phyloP scores from a whole-genome alignment of 73 alveolate genomes.

The Tetrahymena thermophila region DNA sequence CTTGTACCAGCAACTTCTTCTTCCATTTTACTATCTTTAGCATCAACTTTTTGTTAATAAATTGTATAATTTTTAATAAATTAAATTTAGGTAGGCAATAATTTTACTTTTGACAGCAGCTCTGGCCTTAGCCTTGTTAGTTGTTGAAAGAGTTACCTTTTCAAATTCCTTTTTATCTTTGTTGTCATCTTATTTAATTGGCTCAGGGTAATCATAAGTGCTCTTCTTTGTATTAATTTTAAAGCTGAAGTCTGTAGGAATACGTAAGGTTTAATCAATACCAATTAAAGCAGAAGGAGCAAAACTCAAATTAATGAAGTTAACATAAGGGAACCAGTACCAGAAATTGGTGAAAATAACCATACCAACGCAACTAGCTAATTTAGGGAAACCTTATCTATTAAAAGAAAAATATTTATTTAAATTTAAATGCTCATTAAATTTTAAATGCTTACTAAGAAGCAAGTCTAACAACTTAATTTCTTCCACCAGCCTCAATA shows the following conservation, averaged over 20 bases:
- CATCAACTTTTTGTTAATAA: background rate
- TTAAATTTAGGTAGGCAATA: background rate
- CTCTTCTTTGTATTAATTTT: conserved; percentile 81
- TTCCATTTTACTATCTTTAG: conserved; percentile 58
- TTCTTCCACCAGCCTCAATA: conserved; percentile 92
- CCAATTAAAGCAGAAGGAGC: conserved; percentile 93
- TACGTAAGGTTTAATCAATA: conserved; percentile 72
- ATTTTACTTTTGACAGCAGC: conserved; percentile 71
- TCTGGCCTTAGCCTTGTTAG: conserved; percentile 90
- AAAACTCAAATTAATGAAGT: conserved; percentile 84
- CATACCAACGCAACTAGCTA: conserved; percentile 90
- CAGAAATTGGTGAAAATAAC: conserved; percentile 86
- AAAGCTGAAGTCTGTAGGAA: conserved; percentile 76
- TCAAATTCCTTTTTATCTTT: conserved; percentile 70
- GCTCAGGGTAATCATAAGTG: conserved; percentile 78
- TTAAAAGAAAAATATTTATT: conserved; percentile 41
- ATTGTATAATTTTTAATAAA: background rate
- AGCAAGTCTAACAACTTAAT: conserved; percentile 57
- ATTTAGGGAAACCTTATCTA: conserved; percentile 77
- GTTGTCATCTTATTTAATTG: conserved; percentile 70
- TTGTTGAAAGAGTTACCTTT: conserved; percentile 89
- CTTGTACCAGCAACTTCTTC: conserved; percentile 50
- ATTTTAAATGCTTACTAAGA: background rate
- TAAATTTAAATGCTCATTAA: background rate
- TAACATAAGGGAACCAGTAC: conserved; percentile 98